Percentiles rank a stretch among this genome's conserved stretches.
Evolutionary conservation across 768 basidiomycete genomes (phyloP).

Genomic region (Collybia sp.): DNA sequence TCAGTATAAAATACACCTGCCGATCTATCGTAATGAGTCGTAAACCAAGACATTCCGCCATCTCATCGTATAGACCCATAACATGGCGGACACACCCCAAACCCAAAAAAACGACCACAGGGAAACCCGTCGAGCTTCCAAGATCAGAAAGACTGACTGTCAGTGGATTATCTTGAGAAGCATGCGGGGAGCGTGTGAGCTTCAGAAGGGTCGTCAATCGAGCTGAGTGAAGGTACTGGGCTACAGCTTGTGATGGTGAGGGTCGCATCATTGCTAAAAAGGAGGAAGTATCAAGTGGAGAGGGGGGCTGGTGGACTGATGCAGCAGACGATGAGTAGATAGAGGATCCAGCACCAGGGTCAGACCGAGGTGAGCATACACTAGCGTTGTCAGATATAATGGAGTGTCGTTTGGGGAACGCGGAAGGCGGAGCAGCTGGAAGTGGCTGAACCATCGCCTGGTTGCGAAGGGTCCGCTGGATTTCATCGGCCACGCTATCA

Average conservation of each 20-base stretch:
- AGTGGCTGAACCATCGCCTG: constrained; percentile 41
- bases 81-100: constrained; percentile 93
- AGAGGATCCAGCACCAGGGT: constrained; percentile 44
- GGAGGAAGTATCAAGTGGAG: constrained; percentile 38
- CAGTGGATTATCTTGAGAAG: constrained; percentile 67
- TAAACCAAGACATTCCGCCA: constrained; percentile 83
- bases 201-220: constrained; percentile 78
- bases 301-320: constrained; percentile 39
- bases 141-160: constrained; percentile 92
- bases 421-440: constrained; percentile 30
- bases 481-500: constrained; percentile 85
- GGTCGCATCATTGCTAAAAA: constrained; percentile 39
- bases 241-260: constrained; percentile 65
- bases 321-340: constrained; percentile 46
- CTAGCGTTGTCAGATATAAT: constrained; percentile 54
- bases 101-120: constrained; percentile 89
- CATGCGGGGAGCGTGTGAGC: constrained; percentile 77
- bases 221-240: constrained; percentile 83
- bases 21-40: constrained; percentile 93
- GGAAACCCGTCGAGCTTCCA: constrained; percentile 79
- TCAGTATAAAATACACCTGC: constrained; percentile 29
- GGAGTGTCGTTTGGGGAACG: constrained; percentile 45
- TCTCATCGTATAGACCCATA: constrained; percentile 94
- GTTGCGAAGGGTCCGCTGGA: constrained; percentile 61
- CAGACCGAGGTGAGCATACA: constrained; percentile 49